Base-by-base conservation (phyloP, 208 protist genomes). In the Leishmania braziliensis region DNA sequence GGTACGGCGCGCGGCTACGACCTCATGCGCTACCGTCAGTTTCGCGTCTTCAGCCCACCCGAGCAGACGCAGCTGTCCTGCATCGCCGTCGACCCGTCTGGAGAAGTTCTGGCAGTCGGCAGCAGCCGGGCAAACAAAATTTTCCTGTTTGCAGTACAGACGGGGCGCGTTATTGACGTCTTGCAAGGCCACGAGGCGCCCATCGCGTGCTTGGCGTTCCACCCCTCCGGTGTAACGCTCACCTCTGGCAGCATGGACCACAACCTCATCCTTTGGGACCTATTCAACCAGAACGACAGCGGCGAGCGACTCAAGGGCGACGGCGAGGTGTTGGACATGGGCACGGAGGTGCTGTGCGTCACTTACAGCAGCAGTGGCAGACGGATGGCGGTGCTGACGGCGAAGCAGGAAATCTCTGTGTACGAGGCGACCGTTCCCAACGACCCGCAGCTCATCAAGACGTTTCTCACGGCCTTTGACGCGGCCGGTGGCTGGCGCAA, bases 1-100 rank as follows among this genome's bases (percentile, higher is more conserved):
- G 97, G 97, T 77, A 98, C 96, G 26, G 91, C 94, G 80, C 91
- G 97, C 48, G 95, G 92, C 43, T 98, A 95, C 80, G 97, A 99
- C 79, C 88, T 99, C 53, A 87, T 96, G 53, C 95, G 96, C 50
- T 98, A 98, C 78, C 92, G 96, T 60, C 87, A 91, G 54, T 99
- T 99, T 81, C 95, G 96, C 66, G 90, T 96, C 80, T 98, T 98
- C 81, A 91, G 77, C 16, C 81, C 93, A 18, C 93, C 92, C 23
- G 89, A 95, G 81, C 87, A 93, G 79, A 87, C 88, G 50, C 96
- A 97, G 84, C 89, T 98, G 68, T 97, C 95, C 4, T 98, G 95
- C 84, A 91, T 98, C 75, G 90, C 97, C n/a, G 91, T 98, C 36
- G 97, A 98, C 81, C 95, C 94, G 18, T 97, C 93, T 29, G 97